Conservation (phyloP, 495 filamentous ascomycete species). For the Sphaerosporella brunnea region DNA sequence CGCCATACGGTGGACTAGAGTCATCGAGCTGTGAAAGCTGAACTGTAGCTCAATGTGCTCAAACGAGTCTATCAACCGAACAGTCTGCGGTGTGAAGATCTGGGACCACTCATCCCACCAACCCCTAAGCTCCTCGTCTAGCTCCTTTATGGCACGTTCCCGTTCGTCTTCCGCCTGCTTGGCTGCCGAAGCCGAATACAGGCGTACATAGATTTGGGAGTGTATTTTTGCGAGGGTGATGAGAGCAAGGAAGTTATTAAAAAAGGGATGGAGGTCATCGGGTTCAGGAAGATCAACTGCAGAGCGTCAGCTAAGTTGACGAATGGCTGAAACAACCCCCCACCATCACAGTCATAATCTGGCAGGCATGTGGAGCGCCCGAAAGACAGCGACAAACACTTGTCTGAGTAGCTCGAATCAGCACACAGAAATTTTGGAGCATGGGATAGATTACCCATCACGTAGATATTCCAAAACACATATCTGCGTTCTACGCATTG, state of each 20-base stretch:
- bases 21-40: slow-evolving; percentile 21
- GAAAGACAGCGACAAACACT: slow-evolving; percentile 23
- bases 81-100: neutral
- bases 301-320: slow-evolving; percentile 1
- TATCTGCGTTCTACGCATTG: slow-evolving; percentile 24
- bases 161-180: slow-evolving; percentile 14
- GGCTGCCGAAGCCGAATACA: slow-evolving; percentile 18
- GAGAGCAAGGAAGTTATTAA: slow-evolving; percentile 17
- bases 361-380: slow-evolving; percentile 23
- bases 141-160: slow-evolving; percentile 11
- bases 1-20: slow-evolving; percentile 19
- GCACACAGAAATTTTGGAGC: slow-evolving; percentile 6
- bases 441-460: slow-evolving; percentile 6
- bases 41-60: slow-evolving; percentile 19
- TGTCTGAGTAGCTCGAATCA: slow-evolving; percentile 6
- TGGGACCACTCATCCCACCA: slow-evolving; percentile 20
- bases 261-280: slow-evolving; percentile 12
- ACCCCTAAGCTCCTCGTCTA: slow-evolving; percentile 14
- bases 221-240: slow-evolving; percentile 20
- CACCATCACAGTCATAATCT: slow-evolving; percentile 14
- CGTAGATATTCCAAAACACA: slow-evolving; percentile 27
- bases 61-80: slow-evolving; percentile 9
- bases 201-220: slow-evolving; percentile 19
- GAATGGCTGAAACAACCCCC: neutral
- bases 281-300: slow-evolving; percentile 22